Base-by-base conservation (phyloP, 768 basidiomycete genomes). In the Lentinula detonsa region DNA sequence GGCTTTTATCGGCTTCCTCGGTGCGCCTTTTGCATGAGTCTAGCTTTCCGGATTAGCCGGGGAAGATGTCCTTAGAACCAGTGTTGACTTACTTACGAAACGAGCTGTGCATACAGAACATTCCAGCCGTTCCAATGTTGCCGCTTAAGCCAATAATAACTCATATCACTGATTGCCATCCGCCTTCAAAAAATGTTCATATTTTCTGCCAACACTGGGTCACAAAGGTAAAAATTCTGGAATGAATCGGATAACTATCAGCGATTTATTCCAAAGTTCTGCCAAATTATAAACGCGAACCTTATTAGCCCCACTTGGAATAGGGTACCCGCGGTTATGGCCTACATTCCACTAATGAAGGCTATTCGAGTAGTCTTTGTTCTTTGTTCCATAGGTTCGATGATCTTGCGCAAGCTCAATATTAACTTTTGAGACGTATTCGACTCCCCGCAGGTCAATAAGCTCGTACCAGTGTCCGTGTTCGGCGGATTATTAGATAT, bases 311-410 rank as follows among this genome's bases (percentile, higher is more conserved):
- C 51, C 35, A 39, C 35, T 54, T 39, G 53, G 53, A 35, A 39
- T 39, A 54, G 53, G 34, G 35, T 54, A 54, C 53, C 53, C 53
- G 53, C 53, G 33, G 34, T 13, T 54, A 39, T 54, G 53, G 37
- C 3, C 5, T 15, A 9, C 8, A 37, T 18, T 8, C 18, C 8
- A 21, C 16, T 10, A 11, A 39, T 40, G 16, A 37, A 54, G 23
- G n/a, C 6, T 23, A 51, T 28, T 28, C 28, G 28, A 28, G 28
- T 28, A 28, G 28, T 28, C 28, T 28, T 28, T 21, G 49, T 51
- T 31, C 21, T 51, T 31, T 18, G 28, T 23, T 13, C 31, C 49
- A 28, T 52, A 11, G 34, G 18, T 54, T 37, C 37, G 8, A 52
- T 33, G 31, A 37, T 37, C 51, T 37, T 54, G 34, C 34, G 35